These are phyloP conservation scores for Plasmodium malariae DNA, from an alignment of 169 alveolate genomes.

Conservation along the genomic window DNA sequence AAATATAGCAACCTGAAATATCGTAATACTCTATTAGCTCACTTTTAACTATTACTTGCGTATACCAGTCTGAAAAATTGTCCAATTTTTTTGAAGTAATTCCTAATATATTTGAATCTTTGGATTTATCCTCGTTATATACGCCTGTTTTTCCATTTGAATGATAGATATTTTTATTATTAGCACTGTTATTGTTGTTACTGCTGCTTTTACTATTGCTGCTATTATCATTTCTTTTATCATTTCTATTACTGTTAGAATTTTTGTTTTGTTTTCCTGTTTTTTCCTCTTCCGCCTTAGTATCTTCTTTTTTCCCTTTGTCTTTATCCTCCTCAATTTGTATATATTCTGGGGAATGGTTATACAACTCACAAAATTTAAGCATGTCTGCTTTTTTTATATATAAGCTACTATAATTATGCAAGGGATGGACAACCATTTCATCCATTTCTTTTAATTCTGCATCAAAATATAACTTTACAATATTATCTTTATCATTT, in stretches of 20 bases:
- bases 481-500: conserved; percentile 80
- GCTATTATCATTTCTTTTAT: not conserved
- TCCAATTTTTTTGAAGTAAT: conserved; percentile 86
- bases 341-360: conserved; percentile 58
- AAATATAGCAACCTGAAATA: conserved; percentile 98
- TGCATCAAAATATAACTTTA: conserved; percentile 44
- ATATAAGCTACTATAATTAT: conserved; percentile 69
- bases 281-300: not conserved
- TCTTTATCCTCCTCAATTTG: conserved; percentile 22
- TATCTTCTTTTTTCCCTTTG: conserved; percentile 23
- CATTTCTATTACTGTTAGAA: conserved; percentile 8
- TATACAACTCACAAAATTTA: conserved; percentile 64
- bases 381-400: conserved; percentile 72
- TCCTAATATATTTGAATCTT: conserved; percentile 81
- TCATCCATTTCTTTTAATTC: conserved; percentile 73
- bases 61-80: conserved; percentile 91
- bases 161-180: not conserved
- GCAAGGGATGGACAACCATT: conserved; percentile 77
- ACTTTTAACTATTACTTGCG: conserved; percentile 94
- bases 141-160: not conserved
- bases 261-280: conserved; percentile 13
- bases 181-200: not conserved
- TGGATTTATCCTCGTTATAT: conserved; percentile 26
- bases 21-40: conserved; percentile 99
- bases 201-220: not conserved